Percentiles rank a stretch among this genome's conserved stretches.
phyloP scores from a whole-genome alignment of 1,139 yeast genomes.

The Pneumocystis murina region DNA sequence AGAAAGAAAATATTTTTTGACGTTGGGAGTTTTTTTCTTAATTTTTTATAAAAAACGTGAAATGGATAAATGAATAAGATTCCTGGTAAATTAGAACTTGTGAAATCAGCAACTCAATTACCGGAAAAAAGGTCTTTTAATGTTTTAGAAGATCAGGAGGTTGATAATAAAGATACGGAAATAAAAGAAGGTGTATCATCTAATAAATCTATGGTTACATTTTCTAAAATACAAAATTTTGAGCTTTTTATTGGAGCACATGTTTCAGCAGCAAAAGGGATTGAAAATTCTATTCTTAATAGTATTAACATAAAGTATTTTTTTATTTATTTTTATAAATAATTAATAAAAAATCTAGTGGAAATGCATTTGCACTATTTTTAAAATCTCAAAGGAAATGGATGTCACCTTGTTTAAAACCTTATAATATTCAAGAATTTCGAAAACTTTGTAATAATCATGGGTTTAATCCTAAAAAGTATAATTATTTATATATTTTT shows the following conservation, averaged over 20 bases:
- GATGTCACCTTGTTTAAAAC: constrained; percentile 64
- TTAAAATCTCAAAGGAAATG: constrained; percentile 82
- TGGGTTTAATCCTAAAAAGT: constrained; percentile 52
- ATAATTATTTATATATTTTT: constrained; percentile 2
- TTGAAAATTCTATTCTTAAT: constrained; percentile 60
- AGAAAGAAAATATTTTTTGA: no score
- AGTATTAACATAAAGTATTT: constrained; percentile 59
- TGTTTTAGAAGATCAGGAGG: neutral
- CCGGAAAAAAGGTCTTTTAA: neutral
- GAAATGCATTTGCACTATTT: constrained; percentile 76
- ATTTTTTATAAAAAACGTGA: no score
- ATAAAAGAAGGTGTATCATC: neutral
- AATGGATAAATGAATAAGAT: no score
- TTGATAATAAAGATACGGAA: neutral
- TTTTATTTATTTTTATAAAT: constrained; percentile 2
- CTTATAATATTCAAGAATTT: constrained; percentile 54
- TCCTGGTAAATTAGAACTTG: neutral
- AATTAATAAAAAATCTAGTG: constrained; percentile 15
- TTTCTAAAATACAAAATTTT: constrained; percentile 1
- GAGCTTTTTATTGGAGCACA: constrained; percentile 50
- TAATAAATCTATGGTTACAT: neutral
- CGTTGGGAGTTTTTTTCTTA: no score
- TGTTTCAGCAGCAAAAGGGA: constrained; percentile 31
- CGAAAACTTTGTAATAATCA: constrained; percentile 42
- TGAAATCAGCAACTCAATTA: neutral